A percentile compares a stretch with the other conserved stretches of the same genome.
These are phyloP conservation scores for Trichoderma gracile DNA, from an alignment of 2,329 filamentous ascomycete species.

Conservation along the genomic window DNA sequence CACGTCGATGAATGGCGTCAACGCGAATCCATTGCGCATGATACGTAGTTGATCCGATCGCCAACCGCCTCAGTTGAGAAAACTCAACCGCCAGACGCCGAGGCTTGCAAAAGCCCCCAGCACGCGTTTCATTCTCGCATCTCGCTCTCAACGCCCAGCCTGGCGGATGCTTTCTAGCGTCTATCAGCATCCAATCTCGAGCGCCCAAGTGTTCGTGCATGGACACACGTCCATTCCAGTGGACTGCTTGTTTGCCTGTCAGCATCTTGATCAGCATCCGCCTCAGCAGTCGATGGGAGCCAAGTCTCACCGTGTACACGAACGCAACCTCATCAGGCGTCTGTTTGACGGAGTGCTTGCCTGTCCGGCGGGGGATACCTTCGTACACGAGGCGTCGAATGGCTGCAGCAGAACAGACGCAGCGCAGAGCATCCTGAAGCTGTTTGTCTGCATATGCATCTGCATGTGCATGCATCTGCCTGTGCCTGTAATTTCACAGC, in stretches of 20 bases:
- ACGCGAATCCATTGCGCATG: too few relatives aligned
- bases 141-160: background rate
- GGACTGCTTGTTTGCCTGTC: slow-evolving; percentile 4
- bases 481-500: slow-evolving; percentile 11
- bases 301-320: too few relatives aligned
- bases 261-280: background rate
- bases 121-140: slow-evolving; percentile 4
- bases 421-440: too few relatives aligned
- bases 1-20: too few relatives aligned
- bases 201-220: slow-evolving; percentile 20
- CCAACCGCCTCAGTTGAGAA: background rate
- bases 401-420: too few relatives aligned
- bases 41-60: background rate
- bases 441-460: slow-evolving; percentile 3
- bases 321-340: too few relatives aligned
- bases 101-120: background rate
- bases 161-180: background rate
- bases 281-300: too few relatives aligned
- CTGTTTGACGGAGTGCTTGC: too few relatives aligned
- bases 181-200: slow-evolving; percentile 9
- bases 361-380: too few relatives aligned
- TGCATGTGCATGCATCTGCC: slow-evolving; percentile 10
- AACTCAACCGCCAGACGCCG: background rate
- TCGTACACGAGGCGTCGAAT: too few relatives aligned
- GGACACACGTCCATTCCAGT: background rate